Evolutionary conservation across 257 asterid species (phyloP).

Genomic region (Cynanchum wilfordii): DNA sequence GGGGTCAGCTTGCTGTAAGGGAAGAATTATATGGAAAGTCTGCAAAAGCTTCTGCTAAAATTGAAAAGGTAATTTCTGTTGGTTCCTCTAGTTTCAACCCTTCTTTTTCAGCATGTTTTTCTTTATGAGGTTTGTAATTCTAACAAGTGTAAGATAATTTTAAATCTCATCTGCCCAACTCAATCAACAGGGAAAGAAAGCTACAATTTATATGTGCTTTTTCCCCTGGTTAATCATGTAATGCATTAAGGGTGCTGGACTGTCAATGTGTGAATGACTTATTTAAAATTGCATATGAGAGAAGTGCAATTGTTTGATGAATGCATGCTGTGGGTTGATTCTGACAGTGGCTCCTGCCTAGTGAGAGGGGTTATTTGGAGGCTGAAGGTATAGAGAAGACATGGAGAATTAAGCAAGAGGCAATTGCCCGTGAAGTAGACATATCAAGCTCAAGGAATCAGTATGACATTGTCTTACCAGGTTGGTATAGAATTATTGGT

Average conservation of each 20-base stretch:
- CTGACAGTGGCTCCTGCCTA: slow-evolving; percentile 80
- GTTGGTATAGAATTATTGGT: slow-evolving; percentile 29
- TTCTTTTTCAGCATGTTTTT: not conserved
- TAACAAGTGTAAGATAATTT: not conserved
- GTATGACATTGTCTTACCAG: slow-evolving; percentile 89
- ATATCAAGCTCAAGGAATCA: slow-evolving; percentile 66
- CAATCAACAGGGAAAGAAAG: not conserved
- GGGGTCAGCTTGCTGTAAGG: slow-evolving; percentile 75
- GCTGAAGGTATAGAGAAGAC: slow-evolving; percentile 88
- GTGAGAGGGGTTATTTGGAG: slow-evolving; percentile 76
- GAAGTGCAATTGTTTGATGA: not conserved
- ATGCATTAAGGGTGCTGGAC: not conserved
- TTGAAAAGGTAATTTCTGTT: slow-evolving; percentile 54
- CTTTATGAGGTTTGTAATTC: not conserved
- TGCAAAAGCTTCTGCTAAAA: slow-evolving; percentile 76
- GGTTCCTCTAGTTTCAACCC: not conserved
- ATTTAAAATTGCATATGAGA: not conserved
- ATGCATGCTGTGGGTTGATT: slow-evolving; percentile 14
- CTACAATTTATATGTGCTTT: not conserved
- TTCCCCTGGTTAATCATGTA: not conserved
- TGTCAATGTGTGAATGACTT: not conserved
- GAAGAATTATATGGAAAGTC: slow-evolving; percentile 69
- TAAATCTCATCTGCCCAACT: not conserved
- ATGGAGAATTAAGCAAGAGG: slow-evolving; percentile 76
- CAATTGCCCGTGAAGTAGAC: slow-evolving; percentile 70